Evolutionary conservation across 73 alveolate genomes (phyloP).

Genomic region (Stentor roeselii): DNA sequence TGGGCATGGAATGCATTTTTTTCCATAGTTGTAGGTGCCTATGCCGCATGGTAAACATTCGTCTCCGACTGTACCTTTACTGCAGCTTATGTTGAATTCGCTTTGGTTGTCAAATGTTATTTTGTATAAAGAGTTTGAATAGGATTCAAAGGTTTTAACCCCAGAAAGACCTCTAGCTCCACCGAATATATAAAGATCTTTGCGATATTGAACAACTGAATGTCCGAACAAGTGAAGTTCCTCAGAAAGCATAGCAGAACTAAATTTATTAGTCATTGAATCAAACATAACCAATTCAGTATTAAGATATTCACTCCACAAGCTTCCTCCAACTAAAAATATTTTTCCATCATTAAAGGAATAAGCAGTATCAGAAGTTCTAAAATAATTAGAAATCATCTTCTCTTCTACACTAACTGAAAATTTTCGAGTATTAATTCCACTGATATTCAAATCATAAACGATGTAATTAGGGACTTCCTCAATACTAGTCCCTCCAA

Average conservation of each 20-base stretch:
- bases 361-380: too few relatives aligned
- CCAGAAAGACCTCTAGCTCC: not conserved
- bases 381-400: too few relatives aligned
- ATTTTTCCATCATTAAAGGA: too few relatives aligned
- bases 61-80: not conserved
- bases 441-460: too few relatives aligned
- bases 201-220: not conserved
- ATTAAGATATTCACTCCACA: not conserved
- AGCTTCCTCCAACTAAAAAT: too few relatives aligned
- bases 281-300: not conserved
- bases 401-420: too few relatives aligned
- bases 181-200: not conserved
- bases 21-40: not conserved
- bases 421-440: too few relatives aligned
- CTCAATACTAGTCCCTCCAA: too few relatives aligned
- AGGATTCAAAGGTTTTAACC: not conserved
- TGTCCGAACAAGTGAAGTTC: not conserved
- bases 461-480: too few relatives aligned
- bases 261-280: too few relatives aligned
- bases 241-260: not conserved
- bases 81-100: not conserved
- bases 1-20: not conserved
- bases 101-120: not conserved
- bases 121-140: not conserved
- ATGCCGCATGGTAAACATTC: not conserved